Percentiles rank a stretch among this genome's conserved stretches.
Conservation (phyloP, 371 early-diverging fungal genomes). For the Haplosporangium sp. region DNA sequence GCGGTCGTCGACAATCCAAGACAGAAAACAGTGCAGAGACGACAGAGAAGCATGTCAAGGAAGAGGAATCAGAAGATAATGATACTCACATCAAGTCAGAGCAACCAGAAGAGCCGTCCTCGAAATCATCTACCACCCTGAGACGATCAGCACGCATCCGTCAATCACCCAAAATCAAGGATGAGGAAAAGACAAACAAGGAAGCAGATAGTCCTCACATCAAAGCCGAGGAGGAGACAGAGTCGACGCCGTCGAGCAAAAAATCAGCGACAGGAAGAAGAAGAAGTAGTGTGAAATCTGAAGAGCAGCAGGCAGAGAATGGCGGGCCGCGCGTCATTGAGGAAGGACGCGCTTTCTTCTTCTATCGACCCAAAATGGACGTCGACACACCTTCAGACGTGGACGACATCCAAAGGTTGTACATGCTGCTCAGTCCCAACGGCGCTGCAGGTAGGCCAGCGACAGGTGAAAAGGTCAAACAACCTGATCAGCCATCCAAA, state of each 20-base stretch:
- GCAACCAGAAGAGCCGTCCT: too few relatives aligned
- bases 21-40: too few relatives aligned
- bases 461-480: constrained; percentile 1
- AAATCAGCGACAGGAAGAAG: not conserved
- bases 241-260: not conserved
- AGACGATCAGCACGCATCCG: not conserved
- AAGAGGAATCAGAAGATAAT: too few relatives aligned
- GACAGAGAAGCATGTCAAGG: too few relatives aligned
- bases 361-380: constrained; percentile 61
- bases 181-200: not conserved
- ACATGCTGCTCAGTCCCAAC: constrained; percentile 58
- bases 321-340: constrained; percentile 20
- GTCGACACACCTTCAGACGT: constrained; percentile 27
- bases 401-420: constrained; percentile 57
- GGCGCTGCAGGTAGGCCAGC: constrained; percentile 26
- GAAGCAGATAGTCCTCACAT: not conserved
- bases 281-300: too few relatives aligned
- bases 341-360: constrained; percentile 59
- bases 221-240: not conserved
- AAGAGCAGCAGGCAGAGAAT: not conserved
- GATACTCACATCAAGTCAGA: too few relatives aligned
- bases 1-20: too few relatives aligned
- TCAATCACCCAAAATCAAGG: not conserved
- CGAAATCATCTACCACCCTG: not conserved
- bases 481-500: not conserved